A percentile compares a stretch with the other conserved stretches of the same genome.
Evolutionary conservation across 345 rosid species (phyloP).

Genomic region (Syzygium aqueum): DNA sequence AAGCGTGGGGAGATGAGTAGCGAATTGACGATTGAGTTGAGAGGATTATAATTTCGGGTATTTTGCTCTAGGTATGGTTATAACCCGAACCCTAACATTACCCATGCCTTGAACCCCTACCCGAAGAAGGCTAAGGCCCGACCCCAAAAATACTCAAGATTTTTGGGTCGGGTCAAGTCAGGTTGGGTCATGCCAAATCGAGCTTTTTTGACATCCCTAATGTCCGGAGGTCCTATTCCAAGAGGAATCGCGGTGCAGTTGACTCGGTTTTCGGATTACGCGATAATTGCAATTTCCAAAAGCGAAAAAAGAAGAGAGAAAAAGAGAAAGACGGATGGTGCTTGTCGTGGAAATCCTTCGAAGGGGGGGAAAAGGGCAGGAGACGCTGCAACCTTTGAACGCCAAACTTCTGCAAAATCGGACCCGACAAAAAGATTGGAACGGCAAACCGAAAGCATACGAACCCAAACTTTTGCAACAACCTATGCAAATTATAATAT

Average conservation of each 20-base stretch:
- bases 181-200: no score
- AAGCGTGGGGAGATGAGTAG: no score
- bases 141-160: no score
- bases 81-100: no score
- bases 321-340: no score
- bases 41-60: no score
- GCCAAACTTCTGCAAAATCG: neutral
- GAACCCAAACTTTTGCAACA: neutral
- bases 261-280: neutral
- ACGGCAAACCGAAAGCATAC: neutral
- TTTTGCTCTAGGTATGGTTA: no score
- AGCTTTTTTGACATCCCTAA: no score
- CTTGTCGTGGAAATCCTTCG: neutral
- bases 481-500: neutral
- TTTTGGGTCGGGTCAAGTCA: no score
- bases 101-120: no score
- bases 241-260: neutral
- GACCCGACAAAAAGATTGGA: neutral
- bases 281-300: neutral
- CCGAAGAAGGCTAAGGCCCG: no score
- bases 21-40: no score
- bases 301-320: neutral
- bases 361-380: neutral
- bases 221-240: neutral
- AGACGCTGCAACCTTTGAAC: neutral